Evolutionary conservation across 2,329 filamentous ascomycete genomes (phyloP).

Genomic region (Aspergillus chevalieri): DNA sequence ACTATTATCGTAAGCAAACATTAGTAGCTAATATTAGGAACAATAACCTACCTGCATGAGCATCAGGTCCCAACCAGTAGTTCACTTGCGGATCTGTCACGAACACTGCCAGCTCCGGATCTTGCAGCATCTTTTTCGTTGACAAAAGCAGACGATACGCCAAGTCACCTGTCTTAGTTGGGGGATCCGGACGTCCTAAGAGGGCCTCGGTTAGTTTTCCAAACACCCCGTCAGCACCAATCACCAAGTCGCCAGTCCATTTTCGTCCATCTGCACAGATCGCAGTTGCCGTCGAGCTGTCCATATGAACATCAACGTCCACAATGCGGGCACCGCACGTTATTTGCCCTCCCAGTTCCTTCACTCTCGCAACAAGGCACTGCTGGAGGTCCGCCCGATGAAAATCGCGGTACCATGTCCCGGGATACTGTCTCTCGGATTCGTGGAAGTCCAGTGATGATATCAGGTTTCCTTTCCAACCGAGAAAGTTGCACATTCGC

Average conservation of each 20-base stretch:
- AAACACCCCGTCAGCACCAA: constrained; percentile 24
- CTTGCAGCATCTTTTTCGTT: constrained; percentile 43
- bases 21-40: not conserved
- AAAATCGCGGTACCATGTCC: constrained; percentile 47
- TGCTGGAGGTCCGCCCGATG: constrained; percentile 50
- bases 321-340: constrained; percentile 41
- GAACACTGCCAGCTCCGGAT: constrained; percentile 42
- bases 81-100: constrained; percentile 46
- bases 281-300: constrained; percentile 33
- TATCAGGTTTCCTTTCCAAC: constrained; percentile 49
- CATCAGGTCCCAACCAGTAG: constrained; percentile 50
- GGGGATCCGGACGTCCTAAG: constrained; percentile 40
- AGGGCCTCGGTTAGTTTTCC: constrained; percentile 39
- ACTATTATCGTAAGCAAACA: constrained; percentile 24
- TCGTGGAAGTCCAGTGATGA: constrained; percentile 45
- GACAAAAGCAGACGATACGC: constrained; percentile 51
- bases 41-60: constrained; percentile 36
- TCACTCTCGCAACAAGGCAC: constrained; percentile 42
- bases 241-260: constrained; percentile 19
- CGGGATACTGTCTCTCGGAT: constrained; percentile 32
- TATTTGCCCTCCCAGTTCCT: constrained; percentile 45
- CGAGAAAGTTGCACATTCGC: constrained; percentile 43
- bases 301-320: constrained; percentile 30
- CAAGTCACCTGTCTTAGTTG: constrained; percentile 50
- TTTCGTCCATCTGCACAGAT: constrained; percentile 20